Base-by-base conservation (phyloP, 768 basidiomycete genomes). In the Nidularia pulvinata region DNA sequence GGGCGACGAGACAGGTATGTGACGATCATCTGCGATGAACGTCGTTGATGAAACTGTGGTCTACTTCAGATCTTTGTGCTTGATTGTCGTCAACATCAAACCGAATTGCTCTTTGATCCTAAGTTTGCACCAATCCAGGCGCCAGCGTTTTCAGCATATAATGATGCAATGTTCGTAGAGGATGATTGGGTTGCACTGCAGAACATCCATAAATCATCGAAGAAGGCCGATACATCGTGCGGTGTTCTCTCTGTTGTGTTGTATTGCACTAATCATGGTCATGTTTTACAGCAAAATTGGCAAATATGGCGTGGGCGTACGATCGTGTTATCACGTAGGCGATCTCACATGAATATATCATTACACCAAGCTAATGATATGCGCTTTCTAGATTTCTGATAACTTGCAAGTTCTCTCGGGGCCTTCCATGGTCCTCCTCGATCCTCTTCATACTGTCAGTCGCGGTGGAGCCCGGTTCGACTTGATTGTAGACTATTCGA, bases 221-320 rank as follows among this genome's bases (percentile, higher is more conserved):
- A 83, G 60, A 70, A 59, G 39, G 58, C 60, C 0, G 80, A 82
- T 59, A 69, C 68, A 0, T 73, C 76, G 78, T 77, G 60, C 55
- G 72, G 25, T 30, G 25, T 4, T 61, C 22, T 45, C 22, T 33
- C 22, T 52, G 13, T 34, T n/a, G 3, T n/a, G 11, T 13, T 32
- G 42, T 19, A 9, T 47, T 11, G 11, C 5, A 1, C 3, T 34
- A 16, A 32, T 32, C 43, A 2, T 34, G 55, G 53, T 55, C 1
- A 48, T 53, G 13, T 33, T 14, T 32, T 32, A 14, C 59, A 81
- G 79, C 0, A 81, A 78, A 64, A 81, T 78, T 5, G 81, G 80
- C 16, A 83, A 81, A 57, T 81, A 75, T 55, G 80, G 80, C 0
- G 68, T 81, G 16, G 81, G 81, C 0, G 80, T 82, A 58, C 64